A percentile compares a stretch with the other conserved stretches of the same genome.
Evolutionary conservation across 208 protist species (phyloP).

Genomic region (Trypanosoma platydactyli): DNA sequence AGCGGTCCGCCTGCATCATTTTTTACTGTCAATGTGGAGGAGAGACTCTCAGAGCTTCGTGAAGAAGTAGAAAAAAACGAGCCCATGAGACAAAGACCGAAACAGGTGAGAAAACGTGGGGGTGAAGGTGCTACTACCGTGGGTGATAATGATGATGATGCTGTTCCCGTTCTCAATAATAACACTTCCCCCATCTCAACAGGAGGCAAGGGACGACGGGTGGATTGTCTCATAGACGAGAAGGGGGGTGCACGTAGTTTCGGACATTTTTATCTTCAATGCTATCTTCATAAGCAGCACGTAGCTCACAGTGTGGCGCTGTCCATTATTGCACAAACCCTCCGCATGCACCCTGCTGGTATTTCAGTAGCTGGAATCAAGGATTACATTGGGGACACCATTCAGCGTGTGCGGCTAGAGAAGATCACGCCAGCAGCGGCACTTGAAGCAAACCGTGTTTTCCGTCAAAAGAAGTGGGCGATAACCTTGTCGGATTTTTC

Average conservation of each 20-base stretch:
- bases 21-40: slow-evolving; percentile 58
- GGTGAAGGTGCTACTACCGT: background rate
- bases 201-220: background rate
- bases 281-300: slow-evolving; percentile 84
- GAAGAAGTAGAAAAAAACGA: slow-evolving; percentile 26
- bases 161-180: background rate
- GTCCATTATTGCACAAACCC: slow-evolving; percentile 54
- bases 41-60: slow-evolving; percentile 16
- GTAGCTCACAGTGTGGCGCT: slow-evolving; percentile 72
- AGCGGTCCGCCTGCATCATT: slow-evolving; percentile 38
- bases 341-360: slow-evolving; percentile 74
- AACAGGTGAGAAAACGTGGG: background rate
- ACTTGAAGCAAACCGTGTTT: slow-evolving; percentile 54
- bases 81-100: background rate
- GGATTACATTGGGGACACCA: slow-evolving; percentile 86
- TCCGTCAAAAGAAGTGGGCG: slow-evolving; percentile 39
- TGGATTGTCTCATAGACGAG: too few species aligned
- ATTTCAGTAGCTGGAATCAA: slow-evolving; percentile 87
- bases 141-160: background rate
- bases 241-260: too few species aligned
- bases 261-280: slow-evolving; percentile 55
- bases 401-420: slow-evolving; percentile 75
- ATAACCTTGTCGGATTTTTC: slow-evolving; percentile 82
- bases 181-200: background rate
- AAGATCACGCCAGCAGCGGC: slow-evolving; percentile 66